These are phyloP conservation scores for Alternaria ethzedia DNA, from an alignment of 2,329 filamentous ascomycete genomes.

Conservation along the genomic window DNA sequence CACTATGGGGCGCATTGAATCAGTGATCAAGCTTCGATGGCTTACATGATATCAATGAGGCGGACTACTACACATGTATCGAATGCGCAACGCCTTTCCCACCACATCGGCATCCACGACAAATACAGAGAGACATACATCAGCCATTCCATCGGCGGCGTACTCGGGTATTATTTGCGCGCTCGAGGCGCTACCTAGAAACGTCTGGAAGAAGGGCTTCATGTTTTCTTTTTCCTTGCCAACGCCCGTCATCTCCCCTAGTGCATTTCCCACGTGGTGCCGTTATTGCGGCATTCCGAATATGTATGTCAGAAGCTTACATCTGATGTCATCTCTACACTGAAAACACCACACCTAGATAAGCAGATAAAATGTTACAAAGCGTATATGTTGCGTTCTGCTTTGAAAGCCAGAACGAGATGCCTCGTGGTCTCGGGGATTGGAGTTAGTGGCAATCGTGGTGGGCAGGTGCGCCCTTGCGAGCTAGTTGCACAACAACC, in stretches of 20 bases:
- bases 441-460: neutral
- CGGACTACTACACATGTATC: neutral
- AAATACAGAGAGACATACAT: neutral
- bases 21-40: neutral
- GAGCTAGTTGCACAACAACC: neutral
- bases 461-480: neutral
- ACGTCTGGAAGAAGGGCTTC: neutral
- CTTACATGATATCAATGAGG: neutral
- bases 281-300: neutral
- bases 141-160: neutral
- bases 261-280: neutral
- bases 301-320: neutral
- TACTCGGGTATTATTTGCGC: neutral
- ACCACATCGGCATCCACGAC: neutral
- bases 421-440: no score
- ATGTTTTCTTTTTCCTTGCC: neutral
- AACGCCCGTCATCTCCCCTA: neutral
- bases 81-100: neutral
- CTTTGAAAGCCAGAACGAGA: neutral
- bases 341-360: neutral
- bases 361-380: neutral
- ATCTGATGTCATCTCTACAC: neutral
- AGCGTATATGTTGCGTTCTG: neutral
- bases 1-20: accelerated
- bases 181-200: neutral